Conservation (phyloP, 202 grass and related monocot genomes). For the Saccharum hybrid region DNA sequence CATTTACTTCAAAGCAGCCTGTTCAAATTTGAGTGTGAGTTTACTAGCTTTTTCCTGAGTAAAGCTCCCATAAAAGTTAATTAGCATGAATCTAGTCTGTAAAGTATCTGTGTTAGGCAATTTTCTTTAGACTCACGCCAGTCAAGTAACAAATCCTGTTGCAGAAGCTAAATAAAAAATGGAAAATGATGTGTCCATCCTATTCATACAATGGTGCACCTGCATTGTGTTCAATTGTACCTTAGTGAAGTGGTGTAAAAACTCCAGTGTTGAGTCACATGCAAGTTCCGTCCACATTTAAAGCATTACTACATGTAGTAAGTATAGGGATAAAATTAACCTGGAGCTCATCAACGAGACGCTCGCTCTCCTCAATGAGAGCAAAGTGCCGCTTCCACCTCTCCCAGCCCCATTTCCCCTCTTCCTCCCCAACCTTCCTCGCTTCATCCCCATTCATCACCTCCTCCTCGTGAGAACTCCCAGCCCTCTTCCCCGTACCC, state of each 20-base stretch:
- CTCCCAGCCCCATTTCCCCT: slow-evolving; percentile 82
- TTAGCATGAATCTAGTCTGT: background rate
- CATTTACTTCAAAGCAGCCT: background rate
- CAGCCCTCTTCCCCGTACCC: slow-evolving; percentile 18
- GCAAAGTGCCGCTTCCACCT: slow-evolving; percentile 80
- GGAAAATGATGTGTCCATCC: background rate
- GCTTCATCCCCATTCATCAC: slow-evolving; percentile 18
- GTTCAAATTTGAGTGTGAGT: too few relatives aligned
- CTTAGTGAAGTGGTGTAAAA: background rate
- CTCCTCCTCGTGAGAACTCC: slow-evolving; percentile 29
- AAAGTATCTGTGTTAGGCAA: background rate
- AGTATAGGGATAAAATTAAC: slow-evolving; percentile 41
- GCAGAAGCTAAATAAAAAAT: slow-evolving; percentile 14
- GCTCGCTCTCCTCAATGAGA: slow-evolving; percentile 68
- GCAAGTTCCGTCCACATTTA: background rate
- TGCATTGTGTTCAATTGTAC: background rate
- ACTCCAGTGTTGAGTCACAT: background rate
- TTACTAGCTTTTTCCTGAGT: background rate
- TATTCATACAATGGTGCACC: background rate
- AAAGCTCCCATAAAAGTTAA: slow-evolving; percentile 8
- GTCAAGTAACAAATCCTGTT: background rate
- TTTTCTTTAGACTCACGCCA: slow-evolving; percentile 14
- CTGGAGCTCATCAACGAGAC: slow-evolving; percentile 72
- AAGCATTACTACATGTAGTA: background rate
- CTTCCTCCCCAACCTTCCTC: slow-evolving; percentile 44